Evolutionary conservation across 176 grass and related monocot species (phyloP), one percentile per base, ranked within the genome.

Genomic region (Ananas comosus): DNA sequence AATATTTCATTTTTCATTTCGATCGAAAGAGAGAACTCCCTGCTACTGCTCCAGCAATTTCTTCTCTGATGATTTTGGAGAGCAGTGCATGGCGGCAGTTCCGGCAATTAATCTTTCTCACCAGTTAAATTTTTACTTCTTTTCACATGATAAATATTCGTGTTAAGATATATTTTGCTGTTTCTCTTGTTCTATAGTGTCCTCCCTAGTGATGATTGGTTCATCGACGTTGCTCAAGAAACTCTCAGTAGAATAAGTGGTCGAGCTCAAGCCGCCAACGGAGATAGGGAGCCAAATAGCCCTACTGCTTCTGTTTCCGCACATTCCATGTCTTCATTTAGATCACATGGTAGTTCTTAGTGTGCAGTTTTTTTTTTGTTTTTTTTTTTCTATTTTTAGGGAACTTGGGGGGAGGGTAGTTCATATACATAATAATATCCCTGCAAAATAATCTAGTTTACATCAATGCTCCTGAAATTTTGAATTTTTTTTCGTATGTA

Each of bases 301-400:
- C 92, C 88, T 8, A 96, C 88, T 33, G 88, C 92, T 56, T 96
- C 88, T 16, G 79, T 96, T 51, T 96, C 92, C 51, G 92, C 92
- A 3, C 83, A 89, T 11, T 96, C 92, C 2, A 87, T 96, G 42
- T 91, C 92, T 3, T 96, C 92, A 4, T 79, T 91, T 74, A 87
- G 74, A 85, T 89, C 84, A 47, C 79, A 86, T 49, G 81, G 85
- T 27, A 89, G 85, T 71, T 81, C 82, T 58, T 80, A 79, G 77
- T 81, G 23, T 82, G 53, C 78, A 77, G 51, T 14, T 76, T 50
- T 59, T 56, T 27, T 53, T 56, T 51, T 53, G 53, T 13, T 14
- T 13, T 27, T 50, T 70, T 52, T 52, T 42, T 6, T 42, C n/a
- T n/a, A n/a, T n/a, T 42, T 42, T 42, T 42, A 2, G 25, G 25